Conservation (phyloP, 106 monocot species). For the Allium sativum region DNA sequence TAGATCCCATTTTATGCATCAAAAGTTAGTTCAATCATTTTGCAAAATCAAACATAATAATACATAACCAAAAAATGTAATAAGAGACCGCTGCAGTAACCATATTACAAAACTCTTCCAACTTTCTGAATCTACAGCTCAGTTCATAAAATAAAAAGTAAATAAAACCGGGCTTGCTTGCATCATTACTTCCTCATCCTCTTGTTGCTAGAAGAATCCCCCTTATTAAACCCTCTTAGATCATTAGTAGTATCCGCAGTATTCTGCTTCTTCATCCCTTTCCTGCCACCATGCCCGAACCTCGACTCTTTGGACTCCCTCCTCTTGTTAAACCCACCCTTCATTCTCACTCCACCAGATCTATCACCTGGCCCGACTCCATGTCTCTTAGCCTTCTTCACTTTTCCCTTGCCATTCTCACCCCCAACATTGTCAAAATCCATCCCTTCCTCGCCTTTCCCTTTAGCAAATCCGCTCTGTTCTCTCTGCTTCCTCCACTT, state of each 20-base stretch:
- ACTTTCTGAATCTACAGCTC: no score
- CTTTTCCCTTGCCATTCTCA: neutral
- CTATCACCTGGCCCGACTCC: slow-evolving; percentile 59
- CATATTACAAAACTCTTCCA: no score
- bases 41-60: no score
- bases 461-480: slow-evolving; percentile 47
- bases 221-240: slow-evolving; percentile 48
- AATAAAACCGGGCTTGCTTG: neutral
- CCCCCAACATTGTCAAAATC: slow-evolving; percentile 16
- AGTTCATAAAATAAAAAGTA: neutral
- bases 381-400: slow-evolving; percentile 30
- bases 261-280: slow-evolving; percentile 77
- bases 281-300: slow-evolving; percentile 71
- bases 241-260: slow-evolving; percentile 75
- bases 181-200: slow-evolving; percentile 13
- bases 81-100: no score
- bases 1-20: no score
- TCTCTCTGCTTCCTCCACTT: slow-evolving; percentile 93
- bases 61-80: no score
- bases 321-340: slow-evolving; percentile 34
- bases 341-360: slow-evolving; percentile 38
- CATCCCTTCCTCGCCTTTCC: slow-evolving; percentile 32
- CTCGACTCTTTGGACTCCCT: slow-evolving; percentile 46
- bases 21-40: no score
- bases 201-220: slow-evolving; percentile 12